Evolutionary conservation across 257 asterid genomes (phyloP).

Genomic region (Eucommia ulmoides): DNA sequence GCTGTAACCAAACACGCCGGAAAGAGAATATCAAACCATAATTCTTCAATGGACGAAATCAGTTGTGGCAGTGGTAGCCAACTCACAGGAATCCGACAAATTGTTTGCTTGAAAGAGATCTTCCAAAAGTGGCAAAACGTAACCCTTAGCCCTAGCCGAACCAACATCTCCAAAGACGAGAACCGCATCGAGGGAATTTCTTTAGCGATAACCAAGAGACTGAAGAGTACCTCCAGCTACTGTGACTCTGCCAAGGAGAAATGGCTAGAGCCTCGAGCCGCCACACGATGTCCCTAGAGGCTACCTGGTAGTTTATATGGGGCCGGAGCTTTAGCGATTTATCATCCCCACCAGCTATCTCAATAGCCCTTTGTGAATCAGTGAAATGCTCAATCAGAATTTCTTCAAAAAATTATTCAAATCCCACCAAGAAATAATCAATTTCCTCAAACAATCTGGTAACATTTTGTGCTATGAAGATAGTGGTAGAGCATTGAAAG

Average conservation of each 20-base stretch:
- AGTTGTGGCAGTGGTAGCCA: too few species aligned
- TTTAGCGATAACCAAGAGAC: slow-evolving; percentile 31
- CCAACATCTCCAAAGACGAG: slow-evolving; percentile 1
- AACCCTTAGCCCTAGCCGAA: slow-evolving; percentile 28
- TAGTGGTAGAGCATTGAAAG: too few species aligned
- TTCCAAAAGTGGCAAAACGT: slow-evolving; percentile 60
- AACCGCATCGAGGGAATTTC: slow-evolving; percentile 22
- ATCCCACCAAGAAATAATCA: too few species aligned
- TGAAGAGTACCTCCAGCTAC: slow-evolving; percentile 11
- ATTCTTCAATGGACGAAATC: too few species aligned
- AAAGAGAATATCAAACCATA: too few species aligned
- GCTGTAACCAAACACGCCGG: too few species aligned
- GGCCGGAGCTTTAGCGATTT: slow-evolving; percentile 45
- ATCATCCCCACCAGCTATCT: slow-evolving; percentile 55
- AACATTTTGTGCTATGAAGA: too few species aligned
- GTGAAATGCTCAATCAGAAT: too few species aligned
- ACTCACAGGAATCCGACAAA: slow-evolving; percentile 56
- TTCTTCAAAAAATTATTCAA: too few species aligned
- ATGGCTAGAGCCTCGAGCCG: slow-evolving; percentile 33
- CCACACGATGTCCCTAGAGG: slow-evolving; percentile 37
- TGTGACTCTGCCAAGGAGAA: slow-evolving; percentile 39
- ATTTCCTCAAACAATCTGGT: too few species aligned
- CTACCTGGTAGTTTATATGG: slow-evolving; percentile 44
- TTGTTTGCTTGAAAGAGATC: slow-evolving; percentile 51
- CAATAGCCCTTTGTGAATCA: slow-evolving; percentile 41